Conservation (phyloP, 2,329 filamentous ascomycete genomes). For the Trichophaea hybrida region DNA sequence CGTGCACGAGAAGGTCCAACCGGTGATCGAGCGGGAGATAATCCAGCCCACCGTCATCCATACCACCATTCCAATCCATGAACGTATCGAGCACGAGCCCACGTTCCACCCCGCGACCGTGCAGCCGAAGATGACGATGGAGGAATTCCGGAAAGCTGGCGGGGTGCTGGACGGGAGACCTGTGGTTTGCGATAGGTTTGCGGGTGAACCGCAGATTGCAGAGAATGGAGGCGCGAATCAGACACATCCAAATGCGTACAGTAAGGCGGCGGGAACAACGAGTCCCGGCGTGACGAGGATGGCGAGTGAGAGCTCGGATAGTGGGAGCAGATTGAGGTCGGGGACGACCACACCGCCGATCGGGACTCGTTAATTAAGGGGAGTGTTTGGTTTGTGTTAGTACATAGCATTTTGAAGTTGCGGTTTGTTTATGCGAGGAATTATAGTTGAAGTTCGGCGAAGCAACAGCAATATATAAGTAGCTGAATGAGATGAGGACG, state of each 20-base stretch:
- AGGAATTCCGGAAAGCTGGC: constrained; percentile 40
- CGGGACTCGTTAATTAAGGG: background rate
- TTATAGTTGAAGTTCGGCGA: too few species aligned
- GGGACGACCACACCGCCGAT: background rate
- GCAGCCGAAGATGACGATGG: constrained; percentile 49
- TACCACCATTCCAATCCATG: constrained; percentile 57
- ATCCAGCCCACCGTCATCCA: constrained; percentile 54
- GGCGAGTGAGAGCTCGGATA: background rate
- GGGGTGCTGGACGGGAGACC: constrained; percentile 19
- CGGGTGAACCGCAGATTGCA: constrained; percentile 20
- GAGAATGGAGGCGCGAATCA: constrained; percentile 21
- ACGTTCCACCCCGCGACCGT: constrained; percentile 51
- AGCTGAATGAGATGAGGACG: too few species aligned
- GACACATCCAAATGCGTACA: constrained; percentile 16
- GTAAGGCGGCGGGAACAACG: background rate
- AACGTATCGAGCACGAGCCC: constrained; percentile 52
- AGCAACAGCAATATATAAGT: too few species aligned
- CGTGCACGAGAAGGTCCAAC: constrained; percentile 55
- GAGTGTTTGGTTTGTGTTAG: background rate
- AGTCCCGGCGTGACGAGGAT: background rate
- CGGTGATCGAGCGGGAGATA: constrained; percentile 54
- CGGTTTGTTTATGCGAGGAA: too few species aligned
- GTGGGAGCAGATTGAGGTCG: background rate
- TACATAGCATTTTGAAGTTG: too few species aligned
- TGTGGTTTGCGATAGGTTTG: constrained; percentile 11